Base-by-base conservation (phyloP, 2,329 filamentous ascomycete species). In the Daldinia sp. region DNA sequence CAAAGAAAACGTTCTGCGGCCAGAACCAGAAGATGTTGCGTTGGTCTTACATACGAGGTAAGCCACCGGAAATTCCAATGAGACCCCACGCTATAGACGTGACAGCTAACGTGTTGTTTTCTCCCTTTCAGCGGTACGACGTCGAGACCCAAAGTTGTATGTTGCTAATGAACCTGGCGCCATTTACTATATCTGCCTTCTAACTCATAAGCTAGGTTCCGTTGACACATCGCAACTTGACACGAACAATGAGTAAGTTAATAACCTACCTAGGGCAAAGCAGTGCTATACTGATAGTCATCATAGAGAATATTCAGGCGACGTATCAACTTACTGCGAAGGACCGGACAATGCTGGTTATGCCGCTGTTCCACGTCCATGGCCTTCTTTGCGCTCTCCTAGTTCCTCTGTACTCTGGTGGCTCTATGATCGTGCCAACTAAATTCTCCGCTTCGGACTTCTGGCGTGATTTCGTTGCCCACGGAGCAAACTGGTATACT, bases 341-440 rank as follows among this genome's bases (percentile, higher is more conserved):
- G 59, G 93, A 97, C 79, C 89, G 93, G 53, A 95, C 93, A 30
- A 90, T 94, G 86, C 86, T 97, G 15, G 93, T 97, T 67, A 97
- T 97, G 93, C 93, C 93, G 18, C 86, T 97, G 1, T 97, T 97
- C 85, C 93, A 97, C 80, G 93, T 97, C 55, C 93, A 96, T 77
- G 93, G 93, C n/a, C 86, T 97, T 2, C 85, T 97, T 13, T 94
- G 93, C 68, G 93, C 89, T 20, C 92, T 97, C 74, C 86, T 97
- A 3, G 92, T 92, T 1, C 92, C 93, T 0, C 85, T 97, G 10
- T 85, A 86, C 72, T 91, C 91, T 1, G 91, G 91, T 33, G 92
- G 93, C 62, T 94, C 92, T 6, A 91, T 94, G 68, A 85, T 97
- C 64, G 91, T 97, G 4, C 93, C 93, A 1, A 75, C 85, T 60